Evolutionary conservation across 1,139 yeast species (phyloP).

Genomic region (Meyerozyma sp.): DNA sequence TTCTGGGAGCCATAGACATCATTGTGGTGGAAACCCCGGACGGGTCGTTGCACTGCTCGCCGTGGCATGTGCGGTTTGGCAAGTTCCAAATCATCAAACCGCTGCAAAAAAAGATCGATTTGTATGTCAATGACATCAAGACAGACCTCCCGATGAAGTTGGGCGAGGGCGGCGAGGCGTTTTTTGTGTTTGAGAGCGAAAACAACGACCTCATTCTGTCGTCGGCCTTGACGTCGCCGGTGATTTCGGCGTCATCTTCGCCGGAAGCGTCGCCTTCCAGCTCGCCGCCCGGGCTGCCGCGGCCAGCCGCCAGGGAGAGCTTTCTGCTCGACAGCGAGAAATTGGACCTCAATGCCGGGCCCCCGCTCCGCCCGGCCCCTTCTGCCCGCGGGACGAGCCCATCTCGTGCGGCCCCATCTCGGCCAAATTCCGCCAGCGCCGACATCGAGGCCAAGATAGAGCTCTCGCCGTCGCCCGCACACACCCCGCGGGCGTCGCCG

Average conservation of each 20-base stretch:
- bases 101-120: conserved; percentile 91
- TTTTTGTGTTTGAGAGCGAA: conserved; percentile 79
- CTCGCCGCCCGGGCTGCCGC: conserved; percentile 16
- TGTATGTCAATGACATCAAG: conserved; percentile 75
- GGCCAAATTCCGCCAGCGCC: neutral
- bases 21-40: conserved; percentile 92
- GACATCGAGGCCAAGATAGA: conserved; percentile 26
- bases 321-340: neutral
- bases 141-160: conserved; percentile 91
- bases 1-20: conserved; percentile 96
- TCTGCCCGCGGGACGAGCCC: too few species aligned
- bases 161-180: conserved; percentile 98
- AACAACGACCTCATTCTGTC: conserved; percentile 56
- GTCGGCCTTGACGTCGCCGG: conserved; percentile 86
- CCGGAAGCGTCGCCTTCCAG: conserved; percentile 50
- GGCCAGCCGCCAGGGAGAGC: conserved; percentile 3
- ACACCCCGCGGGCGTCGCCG: conserved; percentile 15
- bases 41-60: conserved; percentile 81
- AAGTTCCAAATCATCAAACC: conserved; percentile 89
- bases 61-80: conserved; percentile 95
- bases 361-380: neutral
- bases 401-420: neutral
- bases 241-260: conserved; percentile 72
- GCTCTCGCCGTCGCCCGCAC: conserved; percentile 17
- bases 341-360: conserved; percentile 1